Evolutionary conservation across 2,329 filamentous ascomycete genomes (phyloP).

Genomic region (Aspergillus calidoustus): DNA sequence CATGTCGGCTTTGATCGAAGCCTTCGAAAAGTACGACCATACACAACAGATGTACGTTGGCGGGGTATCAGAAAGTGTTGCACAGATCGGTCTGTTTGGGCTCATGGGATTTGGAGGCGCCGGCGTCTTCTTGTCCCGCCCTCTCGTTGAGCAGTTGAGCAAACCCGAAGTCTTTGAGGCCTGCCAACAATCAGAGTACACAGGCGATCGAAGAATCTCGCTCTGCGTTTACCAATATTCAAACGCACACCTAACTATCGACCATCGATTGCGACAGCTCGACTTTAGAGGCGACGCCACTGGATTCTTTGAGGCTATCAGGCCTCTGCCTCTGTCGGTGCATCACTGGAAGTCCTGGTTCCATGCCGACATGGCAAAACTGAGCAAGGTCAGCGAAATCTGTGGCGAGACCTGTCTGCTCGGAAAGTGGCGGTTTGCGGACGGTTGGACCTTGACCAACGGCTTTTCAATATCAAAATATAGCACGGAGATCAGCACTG

Average conservation of each 20-base stretch:
- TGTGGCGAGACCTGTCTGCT: slow-evolving; percentile 63
- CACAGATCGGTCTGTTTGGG: slow-evolving; percentile 58
- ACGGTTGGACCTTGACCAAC: slow-evolving; percentile 59
- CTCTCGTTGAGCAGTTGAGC: slow-evolving; percentile 55
- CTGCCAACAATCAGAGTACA: slow-evolving; percentile 53
- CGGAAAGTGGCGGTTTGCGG: slow-evolving; percentile 57
- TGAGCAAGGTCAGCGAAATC: slow-evolving; percentile 55
- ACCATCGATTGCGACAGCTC: slow-evolving; percentile 62
- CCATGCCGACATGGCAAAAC: slow-evolving; percentile 53
- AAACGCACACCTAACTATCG: slow-evolving; percentile 57
- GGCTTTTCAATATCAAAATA: slow-evolving; percentile 63
- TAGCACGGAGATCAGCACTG: slow-evolving; percentile 48
- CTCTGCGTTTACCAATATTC: slow-evolving; percentile 63
- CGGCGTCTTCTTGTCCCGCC: slow-evolving; percentile 62
- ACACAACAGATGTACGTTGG: slow-evolving; percentile 59
- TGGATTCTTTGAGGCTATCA: slow-evolving; percentile 65
- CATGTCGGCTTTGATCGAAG: slow-evolving; percentile 55
- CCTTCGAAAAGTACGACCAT: slow-evolving; percentile 55
- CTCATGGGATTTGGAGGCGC: slow-evolving; percentile 66
- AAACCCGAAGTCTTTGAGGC: slow-evolving; percentile 48
- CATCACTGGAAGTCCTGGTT: slow-evolving; percentile 71
- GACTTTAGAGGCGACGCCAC: slow-evolving; percentile 60
- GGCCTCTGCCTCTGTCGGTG: slow-evolving; percentile 57
- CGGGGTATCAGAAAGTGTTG: slow-evolving; percentile 61
- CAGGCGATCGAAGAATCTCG: slow-evolving; percentile 62